Conservation (phyloP, 2,329 filamentous ascomycete species). For the Trichophyton simii region DNA sequence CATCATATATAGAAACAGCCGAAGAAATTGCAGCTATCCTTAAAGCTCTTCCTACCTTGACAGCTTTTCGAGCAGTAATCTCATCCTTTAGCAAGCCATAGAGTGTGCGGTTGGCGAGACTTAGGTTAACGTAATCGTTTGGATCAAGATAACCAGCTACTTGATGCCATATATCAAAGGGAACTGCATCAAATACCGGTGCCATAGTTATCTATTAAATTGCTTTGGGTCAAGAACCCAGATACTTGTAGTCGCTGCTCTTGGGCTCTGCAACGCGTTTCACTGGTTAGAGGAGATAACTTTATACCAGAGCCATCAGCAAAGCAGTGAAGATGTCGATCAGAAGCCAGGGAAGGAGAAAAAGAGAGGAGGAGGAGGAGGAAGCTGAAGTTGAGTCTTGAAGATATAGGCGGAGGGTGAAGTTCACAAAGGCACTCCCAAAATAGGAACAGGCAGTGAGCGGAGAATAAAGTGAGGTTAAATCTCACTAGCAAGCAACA, state of each 20-base stretch:
- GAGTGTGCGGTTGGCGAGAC: conserved; percentile 42
- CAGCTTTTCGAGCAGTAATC: conserved; percentile 44
- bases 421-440: no score
- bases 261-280: neutral
- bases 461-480: neutral
- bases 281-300: neutral
- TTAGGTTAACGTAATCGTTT: conserved; percentile 47
- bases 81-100: conserved; percentile 41
- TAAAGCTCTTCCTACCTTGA: conserved; percentile 39
- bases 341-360: neutral
- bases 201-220: conserved; percentile 3
- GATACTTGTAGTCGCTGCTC: neutral
- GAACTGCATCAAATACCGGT: conserved; percentile 36
- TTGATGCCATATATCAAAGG: conserved; percentile 53
- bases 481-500: neutral
- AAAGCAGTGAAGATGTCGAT: neutral
- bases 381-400: neutral
- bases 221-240: neutral
- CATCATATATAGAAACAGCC: neutral
- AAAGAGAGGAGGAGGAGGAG: neutral
- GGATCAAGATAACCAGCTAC: conserved; percentile 45
- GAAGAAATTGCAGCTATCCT: neutral
- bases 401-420: no score
- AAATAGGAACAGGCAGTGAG: neutral
- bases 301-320: neutral